These are phyloP conservation scores for Hyphopichia wangnamkhiaoensis DNA, from an alignment of 1,139 yeast species.

Conservation along the genomic window DNA sequence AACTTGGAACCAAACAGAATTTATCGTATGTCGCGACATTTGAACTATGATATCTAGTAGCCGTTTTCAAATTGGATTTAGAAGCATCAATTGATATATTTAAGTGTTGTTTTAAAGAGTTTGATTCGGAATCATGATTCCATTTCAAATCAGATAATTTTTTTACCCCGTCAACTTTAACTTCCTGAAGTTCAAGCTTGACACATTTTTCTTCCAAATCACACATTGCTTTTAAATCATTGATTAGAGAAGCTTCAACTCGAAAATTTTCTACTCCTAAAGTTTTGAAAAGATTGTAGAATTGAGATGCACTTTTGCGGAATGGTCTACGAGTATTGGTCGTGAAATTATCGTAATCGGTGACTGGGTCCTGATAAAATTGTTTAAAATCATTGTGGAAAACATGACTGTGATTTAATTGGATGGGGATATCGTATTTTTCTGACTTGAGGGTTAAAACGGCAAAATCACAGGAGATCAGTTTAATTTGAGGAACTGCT, in stretches of 20 bases:
- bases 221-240: slow-evolving; percentile 34
- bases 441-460: slow-evolving; percentile 35
- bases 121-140: neutral
- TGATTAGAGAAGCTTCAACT: slow-evolving; percentile 30
- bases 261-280: slow-evolving; percentile 28
- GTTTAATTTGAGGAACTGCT: slow-evolving; percentile 32
- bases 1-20: slow-evolving; percentile 25
- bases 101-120: neutral
- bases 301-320: slow-evolving; percentile 18
- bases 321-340: slow-evolving; percentile 25
- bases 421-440: slow-evolving; percentile 37
- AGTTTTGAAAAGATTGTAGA: slow-evolving; percentile 19
- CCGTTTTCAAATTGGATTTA: neutral
- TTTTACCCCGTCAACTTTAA: slow-evolving; percentile 9
- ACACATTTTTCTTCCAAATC: slow-evolving; percentile 28
- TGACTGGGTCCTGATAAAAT: slow-evolving; percentile 9
- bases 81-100: neutral
- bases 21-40: slow-evolving; percentile 6
- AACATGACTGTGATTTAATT: slow-evolving; percentile 42
- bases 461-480: slow-evolving; percentile 30
- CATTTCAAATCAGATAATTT: neutral
- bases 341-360: slow-evolving; percentile 27
- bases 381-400: slow-evolving; percentile 20
- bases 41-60: neutral
- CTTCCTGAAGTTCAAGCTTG: slow-evolving; percentile 22